Percentiles rank a stretch among this genome's conserved stretches.
Evolutionary conservation across 179 eudicot genomes (phyloP).

Genomic region (Sideroxylon spinosum): DNA sequence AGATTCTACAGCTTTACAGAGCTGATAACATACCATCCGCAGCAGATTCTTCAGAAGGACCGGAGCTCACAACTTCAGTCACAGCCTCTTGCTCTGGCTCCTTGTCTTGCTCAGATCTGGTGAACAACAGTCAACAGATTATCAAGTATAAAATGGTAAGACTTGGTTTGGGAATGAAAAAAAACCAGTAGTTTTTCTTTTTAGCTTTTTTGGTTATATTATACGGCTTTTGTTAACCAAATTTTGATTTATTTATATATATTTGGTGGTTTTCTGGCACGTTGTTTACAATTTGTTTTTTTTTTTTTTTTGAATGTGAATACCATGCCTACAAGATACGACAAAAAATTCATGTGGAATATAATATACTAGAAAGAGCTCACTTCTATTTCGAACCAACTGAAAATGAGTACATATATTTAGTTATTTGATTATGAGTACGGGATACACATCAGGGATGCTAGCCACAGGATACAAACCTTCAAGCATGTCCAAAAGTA

Average conservation of each 20-base stretch:
- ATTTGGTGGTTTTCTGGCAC: no score
- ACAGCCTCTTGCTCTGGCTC: constrained; percentile 87
- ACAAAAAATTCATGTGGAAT: neutral
- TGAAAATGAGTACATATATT: neutral
- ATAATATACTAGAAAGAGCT: neutral
- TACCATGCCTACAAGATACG: no score
- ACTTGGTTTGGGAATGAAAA: neutral
- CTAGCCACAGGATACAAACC: neutral
- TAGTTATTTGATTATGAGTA: neutral
- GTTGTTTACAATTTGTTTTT: no score
- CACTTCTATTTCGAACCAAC: neutral
- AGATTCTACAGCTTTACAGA: neutral
- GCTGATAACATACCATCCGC: constrained; percentile 57
- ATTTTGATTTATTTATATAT: no score
- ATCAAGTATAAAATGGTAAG: neutral
- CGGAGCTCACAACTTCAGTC: constrained; percentile 58
- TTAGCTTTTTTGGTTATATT: no score
- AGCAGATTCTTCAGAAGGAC: constrained; percentile 64
- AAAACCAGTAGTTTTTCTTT: no score
- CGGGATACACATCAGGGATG: neutral
- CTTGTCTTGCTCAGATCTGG: constrained; percentile 97
- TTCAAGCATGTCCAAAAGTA: constrained; percentile 3
- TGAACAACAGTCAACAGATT: neutral
- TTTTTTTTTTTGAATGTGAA: no score
- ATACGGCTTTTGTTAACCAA: no score